Base-by-base conservation (phyloP, 2,329 filamentous ascomycete genomes). In the Paracorniculantispora psalliotae region DNA sequence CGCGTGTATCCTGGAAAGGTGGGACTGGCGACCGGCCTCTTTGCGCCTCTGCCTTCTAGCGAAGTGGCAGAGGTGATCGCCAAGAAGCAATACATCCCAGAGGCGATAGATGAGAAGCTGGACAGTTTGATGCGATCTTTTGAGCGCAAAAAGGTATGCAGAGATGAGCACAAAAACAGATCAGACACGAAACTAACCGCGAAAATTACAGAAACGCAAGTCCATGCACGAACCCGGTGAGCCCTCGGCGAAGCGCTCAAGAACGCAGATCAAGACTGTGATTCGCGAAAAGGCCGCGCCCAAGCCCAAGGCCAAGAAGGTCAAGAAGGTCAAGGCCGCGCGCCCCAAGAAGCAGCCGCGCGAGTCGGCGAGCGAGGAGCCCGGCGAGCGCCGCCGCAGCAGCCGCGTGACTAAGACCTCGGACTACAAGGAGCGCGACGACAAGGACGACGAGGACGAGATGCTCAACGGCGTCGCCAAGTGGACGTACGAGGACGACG, bases 1-100 rank as follows among this genome's bases (percentile, higher is more conserved):
- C 89, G 94, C 68, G 88, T 90, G 1, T 96, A 88, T 72, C 85
- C 92, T 0, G 86, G 84, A 46, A 96, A 96, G 73, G 82, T 94
- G 61, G 87, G 89, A 17, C 76, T 97, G 60, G 92, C 94, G 0
- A 82, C 84, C 28, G 89, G 89, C 1, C 80, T 97, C 17, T 97
- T 94, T 72, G 81, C 82, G 17, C 79, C 85, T 3, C 81, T 97
- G 63, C 82, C 87, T 21, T 90, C 84, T 62, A 92, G 96, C 67
- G 84, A 88, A 30, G 83, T 86, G 51, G 92, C 92, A 1, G 89
- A 94, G 68, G 85, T 90, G 67, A 92, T 96, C 68, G 91, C 92
- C 0, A 87, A 91, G 71, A 96, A 89, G 77, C 87, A 89, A 60
- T 96, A 89, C 70, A 81, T 96, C 12, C 88, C 91, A 1, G 88